phyloP scores from a whole-genome alignment of 768 basidiomycete species.

The Cantharellus anzutake region DNA sequence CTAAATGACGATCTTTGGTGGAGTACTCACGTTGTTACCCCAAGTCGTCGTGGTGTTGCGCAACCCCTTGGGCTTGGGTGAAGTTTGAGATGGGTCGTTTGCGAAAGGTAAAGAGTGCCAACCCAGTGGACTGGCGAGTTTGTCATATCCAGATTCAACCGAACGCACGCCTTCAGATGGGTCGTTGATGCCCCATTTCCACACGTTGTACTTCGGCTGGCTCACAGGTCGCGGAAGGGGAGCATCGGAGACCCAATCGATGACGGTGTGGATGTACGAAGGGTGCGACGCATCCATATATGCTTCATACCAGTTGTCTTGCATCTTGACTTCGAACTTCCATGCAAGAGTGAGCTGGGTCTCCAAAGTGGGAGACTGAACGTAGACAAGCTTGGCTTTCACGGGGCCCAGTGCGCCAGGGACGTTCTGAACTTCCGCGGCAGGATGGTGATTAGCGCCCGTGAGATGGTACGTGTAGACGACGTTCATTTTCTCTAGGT shows the following conservation, averaged over 20 bases:
- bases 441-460: conserved; percentile 8
- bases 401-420: conserved; percentile 67
- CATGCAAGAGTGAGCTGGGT: conserved; percentile 57
- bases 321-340: conserved; percentile 88
- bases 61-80: conserved; percentile 14
- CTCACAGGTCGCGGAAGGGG: conserved; percentile 15
- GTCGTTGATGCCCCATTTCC: conserved; percentile 72
- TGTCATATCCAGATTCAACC: conserved; percentile 47
- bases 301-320: conserved; percentile 92
- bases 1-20: too few relatives aligned
- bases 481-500: too few relatives aligned
- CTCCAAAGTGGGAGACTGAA: conserved; percentile 46
- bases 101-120: conserved; percentile 74
- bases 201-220: conserved; percentile 43
- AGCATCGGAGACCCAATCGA: conserved; percentile 81
- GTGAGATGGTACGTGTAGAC: too few relatives aligned
- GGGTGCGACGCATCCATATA: conserved; percentile 57
- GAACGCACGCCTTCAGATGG: conserved; percentile 49
- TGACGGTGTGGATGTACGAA: conserved; percentile 67
- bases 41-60: conserved; percentile 64
- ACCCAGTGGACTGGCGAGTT: conserved; percentile 64
- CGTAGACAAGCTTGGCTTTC: conserved; percentile 59
- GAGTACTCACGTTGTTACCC: conserved; percentile 51
- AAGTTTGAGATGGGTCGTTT: conserved; percentile 33
- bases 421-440: conserved; percentile 35